A percentile compares a stretch with the other conserved stretches of the same genome.
Conservation (phyloP, 2,329 filamentous ascomycete genomes). For the Penicillium sp. region DNA sequence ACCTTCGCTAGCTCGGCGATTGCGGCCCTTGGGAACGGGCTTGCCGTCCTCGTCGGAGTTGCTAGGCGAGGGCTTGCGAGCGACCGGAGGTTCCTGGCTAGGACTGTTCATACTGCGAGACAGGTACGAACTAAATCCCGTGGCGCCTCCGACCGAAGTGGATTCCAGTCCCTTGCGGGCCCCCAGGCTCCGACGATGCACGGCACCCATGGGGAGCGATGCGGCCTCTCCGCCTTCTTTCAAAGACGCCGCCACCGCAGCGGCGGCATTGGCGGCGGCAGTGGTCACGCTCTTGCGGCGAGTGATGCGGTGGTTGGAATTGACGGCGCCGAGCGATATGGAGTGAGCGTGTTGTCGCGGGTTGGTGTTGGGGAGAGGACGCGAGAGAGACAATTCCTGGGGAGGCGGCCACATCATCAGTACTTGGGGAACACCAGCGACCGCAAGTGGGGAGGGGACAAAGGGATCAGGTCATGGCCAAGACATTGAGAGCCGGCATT, state of each 20-base stretch:
- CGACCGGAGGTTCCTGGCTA: constrained; percentile 34
- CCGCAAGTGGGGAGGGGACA: background rate
- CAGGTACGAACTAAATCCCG: constrained; percentile 46
- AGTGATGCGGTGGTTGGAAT: constrained; percentile 80
- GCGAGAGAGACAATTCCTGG: constrained; percentile 56
- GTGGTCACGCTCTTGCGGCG: constrained; percentile 92
- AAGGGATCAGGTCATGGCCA: background rate
- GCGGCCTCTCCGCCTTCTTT: constrained; percentile 65
- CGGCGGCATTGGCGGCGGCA: constrained; percentile 72
- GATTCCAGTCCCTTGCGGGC: constrained; percentile 61
- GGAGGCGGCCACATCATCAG: constrained; percentile 28
- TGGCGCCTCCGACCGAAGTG: constrained; percentile 54
- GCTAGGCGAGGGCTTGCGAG: constrained; percentile 43
- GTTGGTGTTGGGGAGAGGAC: constrained; percentile 68
- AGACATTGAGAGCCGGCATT: constrained; percentile 5
- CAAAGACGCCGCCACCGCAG: constrained; percentile 65
- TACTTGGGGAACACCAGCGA: constrained; percentile 4
- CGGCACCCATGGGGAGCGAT: constrained; percentile 56
- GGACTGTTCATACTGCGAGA: constrained; percentile 42
- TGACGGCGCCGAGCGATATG: constrained; percentile 73
- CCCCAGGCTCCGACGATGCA: constrained; percentile 55
- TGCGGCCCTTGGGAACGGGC: constrained; percentile 57
- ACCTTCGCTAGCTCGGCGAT: constrained; percentile 77
- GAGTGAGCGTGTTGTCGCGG: constrained; percentile 80
- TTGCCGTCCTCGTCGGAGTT: constrained; percentile 37